Evolutionary conservation across 129 eudicot species (phyloP).

Genomic region (Chrysanthemum lavandulifolium): DNA sequence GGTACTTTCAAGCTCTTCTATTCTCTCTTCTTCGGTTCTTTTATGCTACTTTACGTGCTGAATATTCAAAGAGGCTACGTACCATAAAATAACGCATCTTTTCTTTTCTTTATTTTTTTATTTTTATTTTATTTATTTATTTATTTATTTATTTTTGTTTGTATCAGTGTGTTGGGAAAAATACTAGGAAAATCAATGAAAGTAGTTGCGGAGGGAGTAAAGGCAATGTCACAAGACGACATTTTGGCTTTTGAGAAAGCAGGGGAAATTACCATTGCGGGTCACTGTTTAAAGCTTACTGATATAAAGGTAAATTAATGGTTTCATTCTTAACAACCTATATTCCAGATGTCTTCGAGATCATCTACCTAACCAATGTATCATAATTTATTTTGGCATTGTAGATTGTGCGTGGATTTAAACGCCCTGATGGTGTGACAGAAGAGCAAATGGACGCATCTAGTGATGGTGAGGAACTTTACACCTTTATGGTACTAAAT

Average conservation of each 20-base stretch:
- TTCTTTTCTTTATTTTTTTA: too few relatives aligned
- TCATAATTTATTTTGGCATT: constrained; percentile 10
- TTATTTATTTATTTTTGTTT: too few relatives aligned
- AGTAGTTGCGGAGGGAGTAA: constrained; percentile 68
- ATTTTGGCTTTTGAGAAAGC: constrained; percentile 73
- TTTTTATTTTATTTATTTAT: background rate
- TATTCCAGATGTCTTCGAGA: too few relatives aligned
- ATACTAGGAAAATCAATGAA: constrained; percentile 83
- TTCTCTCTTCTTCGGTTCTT: background rate
- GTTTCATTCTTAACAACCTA: too few relatives aligned
- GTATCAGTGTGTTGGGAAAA: constrained; percentile 66
- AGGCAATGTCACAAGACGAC: constrained; percentile 73
- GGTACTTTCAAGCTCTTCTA: constrained; percentile 33
- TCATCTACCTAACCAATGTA: background rate
- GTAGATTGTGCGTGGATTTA: constrained; percentile 67
- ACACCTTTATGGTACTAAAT: background rate
- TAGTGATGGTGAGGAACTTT: constrained; percentile 57
- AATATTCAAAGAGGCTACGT: background rate
- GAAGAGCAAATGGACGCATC: constrained; percentile 79
- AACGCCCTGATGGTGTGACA: constrained; percentile 58
- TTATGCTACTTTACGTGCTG: too few relatives aligned
- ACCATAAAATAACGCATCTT: background rate
- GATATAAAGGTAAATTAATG: constrained; percentile 52
- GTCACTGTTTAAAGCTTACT: constrained; percentile 53
- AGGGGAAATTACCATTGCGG: constrained; percentile 62